phyloP scores from a whole-genome alignment of 73 alveolate species.

The Paramecium tetraurelia region DNA sequence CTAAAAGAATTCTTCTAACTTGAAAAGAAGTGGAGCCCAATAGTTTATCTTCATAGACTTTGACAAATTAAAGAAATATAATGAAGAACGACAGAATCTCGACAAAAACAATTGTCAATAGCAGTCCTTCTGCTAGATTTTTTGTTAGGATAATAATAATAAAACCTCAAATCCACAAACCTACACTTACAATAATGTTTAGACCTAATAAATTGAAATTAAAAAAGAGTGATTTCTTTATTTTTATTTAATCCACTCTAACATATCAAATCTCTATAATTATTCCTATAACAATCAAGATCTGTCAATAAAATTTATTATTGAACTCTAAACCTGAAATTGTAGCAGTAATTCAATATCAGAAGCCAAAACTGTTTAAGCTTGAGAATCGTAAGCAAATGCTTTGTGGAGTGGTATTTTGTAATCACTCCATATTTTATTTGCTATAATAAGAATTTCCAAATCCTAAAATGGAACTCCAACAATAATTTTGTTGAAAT shows the following conservation, averaged over 20 bases:
- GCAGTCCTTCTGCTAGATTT: background rate
- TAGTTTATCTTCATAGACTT: background rate
- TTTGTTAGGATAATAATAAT: background rate
- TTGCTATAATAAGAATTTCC: background rate
- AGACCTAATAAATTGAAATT: background rate
- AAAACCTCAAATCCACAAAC: background rate
- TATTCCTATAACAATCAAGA: background rate
- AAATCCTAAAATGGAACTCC: background rate
- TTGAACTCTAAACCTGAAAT: background rate
- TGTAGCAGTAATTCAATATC: background rate
- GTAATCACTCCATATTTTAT: background rate
- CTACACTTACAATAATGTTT: background rate
- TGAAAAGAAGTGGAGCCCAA: background rate
- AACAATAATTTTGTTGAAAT: background rate
- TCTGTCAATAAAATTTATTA: background rate
- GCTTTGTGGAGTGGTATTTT: background rate
- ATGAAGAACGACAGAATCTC: background rate
- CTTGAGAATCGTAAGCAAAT: background rate
- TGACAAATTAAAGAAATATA: background rate
- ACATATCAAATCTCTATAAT: background rate
- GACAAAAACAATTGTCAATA: background rate
- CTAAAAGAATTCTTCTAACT: background rate
- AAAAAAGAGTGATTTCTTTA: background rate
- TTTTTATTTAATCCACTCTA: background rate
- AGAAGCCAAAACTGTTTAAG: background rate